A percentile compares a stretch with the other conserved stretches of the same genome.
Conservation (phyloP, 495 filamentous ascomycete species). For the Penicillium canescens region DNA sequence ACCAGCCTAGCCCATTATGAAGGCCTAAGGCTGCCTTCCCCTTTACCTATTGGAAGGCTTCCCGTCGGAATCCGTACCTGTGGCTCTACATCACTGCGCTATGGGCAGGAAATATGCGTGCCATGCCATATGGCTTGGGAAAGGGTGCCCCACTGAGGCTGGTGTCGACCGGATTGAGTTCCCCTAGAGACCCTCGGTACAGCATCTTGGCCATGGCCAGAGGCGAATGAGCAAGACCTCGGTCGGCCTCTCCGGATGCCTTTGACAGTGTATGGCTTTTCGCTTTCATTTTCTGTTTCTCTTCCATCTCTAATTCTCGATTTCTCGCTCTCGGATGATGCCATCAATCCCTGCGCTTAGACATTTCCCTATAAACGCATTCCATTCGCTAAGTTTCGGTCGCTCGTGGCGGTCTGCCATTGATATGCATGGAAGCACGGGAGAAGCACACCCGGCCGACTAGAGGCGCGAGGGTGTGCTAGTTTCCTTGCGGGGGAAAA, state of each 20-base stretch:
- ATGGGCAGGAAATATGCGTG: conserved; percentile 3
- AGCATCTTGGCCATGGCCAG: background rate
- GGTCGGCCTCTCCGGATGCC: background rate
- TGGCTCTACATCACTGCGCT: conserved; percentile 1
- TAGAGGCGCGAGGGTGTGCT: background rate
- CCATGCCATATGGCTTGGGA: conserved; percentile 3
- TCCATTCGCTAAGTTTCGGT: conserved; percentile 1
- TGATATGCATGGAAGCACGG: conserved; percentile 37
- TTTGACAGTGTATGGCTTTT: background rate
- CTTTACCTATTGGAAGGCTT: conserved; percentile 18
- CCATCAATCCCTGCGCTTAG: background rate
- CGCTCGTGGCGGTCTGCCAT: conserved; percentile 19
- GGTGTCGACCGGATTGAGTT: background rate
- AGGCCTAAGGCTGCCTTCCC: background rate
- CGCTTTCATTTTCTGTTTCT: too few relatives aligned
- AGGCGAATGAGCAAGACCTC: background rate
- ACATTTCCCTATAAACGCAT: background rate
- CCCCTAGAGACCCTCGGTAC: background rate
- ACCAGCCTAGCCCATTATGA: too few relatives aligned
- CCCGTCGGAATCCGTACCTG: conserved; percentile 23
- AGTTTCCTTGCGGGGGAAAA: background rate
- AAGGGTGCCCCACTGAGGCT: conserved; percentile 6
- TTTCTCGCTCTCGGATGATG: conserved; percentile 6
- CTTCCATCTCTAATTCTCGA: background rate
- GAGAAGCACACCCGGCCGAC: conserved; percentile 21